Evolutionary conservation across 108 stramenopile species (phyloP).

Genomic region (Nannochloropsis gaditana): DNA sequence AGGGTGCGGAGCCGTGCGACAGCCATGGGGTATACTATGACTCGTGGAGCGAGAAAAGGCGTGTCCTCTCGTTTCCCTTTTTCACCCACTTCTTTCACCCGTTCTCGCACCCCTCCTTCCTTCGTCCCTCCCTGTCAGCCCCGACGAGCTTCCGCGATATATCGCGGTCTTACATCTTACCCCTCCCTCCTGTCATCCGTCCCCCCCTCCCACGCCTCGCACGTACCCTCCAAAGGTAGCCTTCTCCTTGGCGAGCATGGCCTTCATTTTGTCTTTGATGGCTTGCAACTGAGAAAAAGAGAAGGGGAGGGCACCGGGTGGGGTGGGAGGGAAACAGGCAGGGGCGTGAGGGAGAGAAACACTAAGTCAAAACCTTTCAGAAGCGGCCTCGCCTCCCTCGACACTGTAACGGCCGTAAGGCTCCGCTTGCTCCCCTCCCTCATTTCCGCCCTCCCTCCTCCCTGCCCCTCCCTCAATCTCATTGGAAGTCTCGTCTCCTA

Average conservation of each 20-base stretch:
- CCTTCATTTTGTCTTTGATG: slow-evolving; percentile 56
- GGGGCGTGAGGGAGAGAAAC: neutral
- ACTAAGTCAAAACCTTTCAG: too few species aligned
- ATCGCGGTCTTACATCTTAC: neutral
- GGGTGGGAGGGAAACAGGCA: neutral
- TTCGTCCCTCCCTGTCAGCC: neutral
- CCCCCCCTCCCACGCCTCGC: neutral
- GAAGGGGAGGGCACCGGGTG: neutral
- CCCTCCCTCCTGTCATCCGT: neutral
- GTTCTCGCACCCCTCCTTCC: neutral
- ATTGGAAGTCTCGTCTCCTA: neutral
- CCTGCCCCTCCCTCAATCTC: neutral
- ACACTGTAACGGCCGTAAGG: neutral
- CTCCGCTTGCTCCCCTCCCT: neutral
- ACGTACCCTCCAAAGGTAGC: slow-evolving; percentile 68
- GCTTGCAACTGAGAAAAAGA: neutral
- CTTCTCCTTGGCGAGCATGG: slow-evolving; percentile 69
- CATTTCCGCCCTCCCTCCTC: neutral
- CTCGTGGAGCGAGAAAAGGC: neutral
- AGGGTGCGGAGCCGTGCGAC: too few species aligned
- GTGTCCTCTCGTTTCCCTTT: neutral
- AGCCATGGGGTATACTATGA: too few species aligned
- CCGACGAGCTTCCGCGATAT: neutral
- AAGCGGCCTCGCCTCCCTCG: too few species aligned
- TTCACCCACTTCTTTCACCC: neutral